Conservation (phyloP, 176 grass and related monocot species). For the Zoysia pacifica region DNA sequence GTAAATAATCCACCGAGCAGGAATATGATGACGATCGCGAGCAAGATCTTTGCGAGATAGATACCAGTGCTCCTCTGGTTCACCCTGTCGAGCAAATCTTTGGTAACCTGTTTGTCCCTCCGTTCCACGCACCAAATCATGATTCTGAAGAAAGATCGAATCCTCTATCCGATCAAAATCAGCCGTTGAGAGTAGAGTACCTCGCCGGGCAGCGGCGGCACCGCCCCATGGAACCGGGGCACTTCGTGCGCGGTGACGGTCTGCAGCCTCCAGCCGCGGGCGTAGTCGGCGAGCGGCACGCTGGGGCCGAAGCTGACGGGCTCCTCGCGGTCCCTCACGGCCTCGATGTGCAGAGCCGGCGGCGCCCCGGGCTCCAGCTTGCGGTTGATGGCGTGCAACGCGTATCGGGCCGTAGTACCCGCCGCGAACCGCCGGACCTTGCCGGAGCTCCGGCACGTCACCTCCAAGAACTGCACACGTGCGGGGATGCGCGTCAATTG, state of each 20-base stretch:
- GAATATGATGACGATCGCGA: conserved; percentile 77
- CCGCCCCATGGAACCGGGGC: conserved; percentile 18
- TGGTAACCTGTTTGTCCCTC: conserved; percentile 21
- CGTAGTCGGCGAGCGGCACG: conserved; percentile 70
- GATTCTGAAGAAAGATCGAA: too few species aligned
- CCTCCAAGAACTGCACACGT: conserved; percentile 70
- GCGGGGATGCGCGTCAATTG: neutral
- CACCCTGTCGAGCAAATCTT: conserved; percentile 14
- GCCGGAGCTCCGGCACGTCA: conserved; percentile 71
- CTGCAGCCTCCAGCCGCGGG: conserved; percentile 74
- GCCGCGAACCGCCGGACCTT: conserved; percentile 74
- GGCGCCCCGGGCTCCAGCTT: conserved; percentile 54
- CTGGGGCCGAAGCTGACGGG: conserved; percentile 75
- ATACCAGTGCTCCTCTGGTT: neutral
- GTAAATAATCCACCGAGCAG: conserved; percentile 71
- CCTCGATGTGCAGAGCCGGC: conserved; percentile 72
- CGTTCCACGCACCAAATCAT: neutral
- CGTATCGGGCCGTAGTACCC: conserved; percentile 66
- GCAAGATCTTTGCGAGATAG: conserved; percentile 62
- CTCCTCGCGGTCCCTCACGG: conserved; percentile 77
- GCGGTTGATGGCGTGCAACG: conserved; percentile 68
- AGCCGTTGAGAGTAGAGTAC: neutral
- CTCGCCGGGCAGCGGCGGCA: neutral
- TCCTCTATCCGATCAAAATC: too few species aligned
- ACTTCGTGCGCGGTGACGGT: conserved; percentile 59